Percentiles rank a stretch among this genome's conserved stretches.
These are phyloP conservation scores for Chalciporus piperatoides DNA, from an alignment of 1,284 basidiomycete species.

Conservation along the genomic window DNA sequence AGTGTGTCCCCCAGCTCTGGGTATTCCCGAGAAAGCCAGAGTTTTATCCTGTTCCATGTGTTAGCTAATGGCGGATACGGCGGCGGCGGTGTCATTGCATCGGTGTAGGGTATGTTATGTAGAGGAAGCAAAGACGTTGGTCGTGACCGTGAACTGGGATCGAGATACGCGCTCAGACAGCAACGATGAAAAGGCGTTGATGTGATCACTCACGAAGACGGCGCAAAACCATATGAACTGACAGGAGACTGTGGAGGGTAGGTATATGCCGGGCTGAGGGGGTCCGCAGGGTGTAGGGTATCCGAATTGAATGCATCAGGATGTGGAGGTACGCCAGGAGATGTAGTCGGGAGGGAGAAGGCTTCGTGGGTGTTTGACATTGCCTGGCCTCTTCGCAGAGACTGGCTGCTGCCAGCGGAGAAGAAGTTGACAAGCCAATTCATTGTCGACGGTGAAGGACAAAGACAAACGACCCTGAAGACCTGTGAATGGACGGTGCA, in stretches of 20 bases:
- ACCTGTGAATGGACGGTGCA: slow-evolving; percentile 1
- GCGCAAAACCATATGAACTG: slow-evolving; percentile 54
- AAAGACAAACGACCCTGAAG: slow-evolving; percentile 6
- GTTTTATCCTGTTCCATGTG: slow-evolving; percentile 78
- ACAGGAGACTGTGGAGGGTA: slow-evolving; percentile 65
- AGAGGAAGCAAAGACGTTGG: slow-evolving; percentile 63
- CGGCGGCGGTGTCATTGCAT: slow-evolving; percentile 37
- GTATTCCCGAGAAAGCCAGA: slow-evolving; percentile 76
- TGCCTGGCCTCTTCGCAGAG: slow-evolving; percentile 53
- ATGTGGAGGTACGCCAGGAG: slow-evolving; percentile 52
- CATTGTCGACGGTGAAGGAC: slow-evolving; percentile 40
- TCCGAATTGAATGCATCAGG: slow-evolving; percentile 58
- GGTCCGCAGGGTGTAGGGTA: slow-evolving; percentile 46
- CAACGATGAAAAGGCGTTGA: slow-evolving; percentile 6
- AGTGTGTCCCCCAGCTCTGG: slow-evolving; percentile 90
- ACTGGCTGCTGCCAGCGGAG: slow-evolving; percentile 44
- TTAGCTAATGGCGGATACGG: slow-evolving; percentile 70
- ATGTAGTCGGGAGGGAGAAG: slow-evolving; percentile 71
- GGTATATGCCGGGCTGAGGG: slow-evolving; percentile 53
- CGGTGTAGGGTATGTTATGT: slow-evolving; percentile 50
- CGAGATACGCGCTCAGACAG: slow-evolving; percentile 24
- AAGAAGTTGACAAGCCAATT: slow-evolving; percentile 70
- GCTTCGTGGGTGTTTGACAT: slow-evolving; percentile 73
- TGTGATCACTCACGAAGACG: slow-evolving; percentile 49
- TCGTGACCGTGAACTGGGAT: slow-evolving; percentile 49